Evolutionary conservation across 2,329 filamentous ascomycete species (phyloP).

Genomic region (Lecanicillium sp.): DNA sequence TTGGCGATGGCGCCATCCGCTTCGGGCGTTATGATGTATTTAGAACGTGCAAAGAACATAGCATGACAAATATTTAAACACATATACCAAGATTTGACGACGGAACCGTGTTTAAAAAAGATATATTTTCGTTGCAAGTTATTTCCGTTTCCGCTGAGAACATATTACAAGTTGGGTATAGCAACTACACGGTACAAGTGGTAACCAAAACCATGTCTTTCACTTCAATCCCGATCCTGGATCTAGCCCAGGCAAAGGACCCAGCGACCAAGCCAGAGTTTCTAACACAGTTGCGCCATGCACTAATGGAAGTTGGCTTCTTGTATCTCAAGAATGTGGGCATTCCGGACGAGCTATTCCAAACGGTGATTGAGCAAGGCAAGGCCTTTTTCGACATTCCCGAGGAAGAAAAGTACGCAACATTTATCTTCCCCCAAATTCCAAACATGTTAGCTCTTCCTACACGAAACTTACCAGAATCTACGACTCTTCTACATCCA

Average conservation of each 20-base stretch:
- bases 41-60: too few relatives aligned
- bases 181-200: too few relatives aligned
- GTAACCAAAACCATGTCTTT: slow-evolving; percentile 60
- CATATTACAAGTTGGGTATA: too few relatives aligned
- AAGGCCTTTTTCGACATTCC: slow-evolving; percentile 71
- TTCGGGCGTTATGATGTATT: too few relatives aligned
- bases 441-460: too few relatives aligned
- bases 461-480: background rate
- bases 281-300: slow-evolving; percentile 60
- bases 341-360: slow-evolving; percentile 56
- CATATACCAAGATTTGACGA: too few relatives aligned
- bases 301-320: slow-evolving; percentile 80
- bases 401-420: slow-evolving; percentile 62
- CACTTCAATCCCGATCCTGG: slow-evolving; percentile 67
- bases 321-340: slow-evolving; percentile 77
- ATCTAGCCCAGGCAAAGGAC: slow-evolving; percentile 58
- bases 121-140: too few relatives aligned
- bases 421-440: slow-evolving; percentile 7
- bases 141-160: too few relatives aligned
- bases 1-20: slow-evolving; percentile 8
- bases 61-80: background rate
- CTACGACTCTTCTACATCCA: slow-evolving; percentile 16
- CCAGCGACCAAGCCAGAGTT: slow-evolving; percentile 63
- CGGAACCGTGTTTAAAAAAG: too few relatives aligned
- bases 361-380: slow-evolving; percentile 58